phyloP scores from a whole-genome alignment of 1,284 basidiomycete species.

The Cutaneotrichosporon arboriforme region DNA sequence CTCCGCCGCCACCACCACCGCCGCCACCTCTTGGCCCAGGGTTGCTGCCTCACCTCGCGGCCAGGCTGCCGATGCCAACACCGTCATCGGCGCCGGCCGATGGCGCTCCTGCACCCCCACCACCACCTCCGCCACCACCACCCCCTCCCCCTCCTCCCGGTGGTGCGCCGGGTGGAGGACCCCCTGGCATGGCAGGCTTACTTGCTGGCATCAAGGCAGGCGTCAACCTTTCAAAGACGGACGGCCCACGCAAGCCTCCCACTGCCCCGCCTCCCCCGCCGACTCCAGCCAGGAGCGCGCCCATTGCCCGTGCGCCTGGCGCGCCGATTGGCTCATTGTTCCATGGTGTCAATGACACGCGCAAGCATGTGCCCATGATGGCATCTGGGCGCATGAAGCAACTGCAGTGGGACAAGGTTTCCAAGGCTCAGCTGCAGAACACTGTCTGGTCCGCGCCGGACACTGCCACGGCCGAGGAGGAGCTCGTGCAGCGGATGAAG shows the following conservation, averaged over 20 bases:
- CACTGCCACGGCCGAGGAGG: conserved; percentile 59
- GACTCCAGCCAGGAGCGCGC: conserved; percentile 16
- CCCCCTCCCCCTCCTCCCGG: conserved; percentile 48
- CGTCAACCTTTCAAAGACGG: conserved; percentile 31
- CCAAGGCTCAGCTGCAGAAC: conserved; percentile 71
- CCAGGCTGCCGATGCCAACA: conserved; percentile 5
- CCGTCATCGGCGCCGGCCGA: not conserved
- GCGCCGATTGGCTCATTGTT: conserved; percentile 35
- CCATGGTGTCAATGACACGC: conserved; percentile 46
- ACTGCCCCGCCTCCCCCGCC: conserved; percentile 13
- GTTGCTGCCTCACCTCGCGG: conserved; percentile 21
- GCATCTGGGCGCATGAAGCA: conserved; percentile 94
- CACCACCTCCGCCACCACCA: conserved; percentile 22
- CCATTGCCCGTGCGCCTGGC: conserved; percentile 30
- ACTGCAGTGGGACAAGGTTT: conserved; percentile 96
- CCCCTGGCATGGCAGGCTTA: conserved; percentile 36
- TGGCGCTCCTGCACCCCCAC: conserved; percentile 2
- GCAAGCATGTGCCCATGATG: conserved; percentile 80
- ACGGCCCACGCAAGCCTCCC: conserved; percentile 4
- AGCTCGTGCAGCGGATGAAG: conserved; percentile 72
- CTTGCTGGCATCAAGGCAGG: conserved; percentile 44
- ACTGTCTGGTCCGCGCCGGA: conserved; percentile 77
- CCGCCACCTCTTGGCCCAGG: conserved; percentile 25
- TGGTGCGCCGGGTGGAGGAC: conserved; percentile 4
- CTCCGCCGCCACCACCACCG: conserved; percentile 15